Evolutionary conservation across 352 stramenopile species (phyloP), one percentile per base, ranked within the genome.

Genomic region (Phytopythium montanum): DNA sequence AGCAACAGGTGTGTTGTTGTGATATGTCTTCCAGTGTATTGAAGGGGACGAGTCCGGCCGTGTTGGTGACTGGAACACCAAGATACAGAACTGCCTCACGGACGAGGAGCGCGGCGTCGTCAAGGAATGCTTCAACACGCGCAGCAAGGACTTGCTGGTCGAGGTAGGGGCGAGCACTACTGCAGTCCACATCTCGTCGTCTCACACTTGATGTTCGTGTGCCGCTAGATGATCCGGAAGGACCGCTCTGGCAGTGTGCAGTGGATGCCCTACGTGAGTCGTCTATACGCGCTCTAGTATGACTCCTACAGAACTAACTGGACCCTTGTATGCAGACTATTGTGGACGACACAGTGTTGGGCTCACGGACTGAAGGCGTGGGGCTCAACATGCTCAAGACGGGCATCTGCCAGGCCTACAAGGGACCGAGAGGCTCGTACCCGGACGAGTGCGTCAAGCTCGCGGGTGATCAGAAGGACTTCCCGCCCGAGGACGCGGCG

Each of bases 211-310:
- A 50, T 14, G 39, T n/a, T n/a, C n/a, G n/a, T 18, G 28, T 59
- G 55, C 60, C 33, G 33, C 33, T 38, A 90, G 70, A 84, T 94
- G 70, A 88, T 91, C 64, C 67, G 67, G 31, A 72, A 75, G 31
- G 75, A 90, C 21, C 69, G 71, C 31, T 69, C 70, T 19, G 65
- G 75, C 31, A 72, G 60, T 14, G 72, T 89, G 21, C 42, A 64
- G 18, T 92, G 85, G 85, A 89, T 91, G 81, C 85, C 85, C 39
- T 92, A 90, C 59, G 82, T 92, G 74, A 29, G 79, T 61, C 44
- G 34, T n/a, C 21, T 49, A 21, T 6, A 1, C 31, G 52, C 18
- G 16, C 12, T 13, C 39, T 21, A 25, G 18, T 12, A 56, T 55
- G 23, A 10, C 5, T n/a, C n/a, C 25, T 13, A 39, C 25, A n/a